Percentiles rank a stretch among this genome's conserved stretches.
phyloP scores from a whole-genome alignment of 2,329 filamentous ascomycete genomes.

The Ophiostoma perfectum region DNA sequence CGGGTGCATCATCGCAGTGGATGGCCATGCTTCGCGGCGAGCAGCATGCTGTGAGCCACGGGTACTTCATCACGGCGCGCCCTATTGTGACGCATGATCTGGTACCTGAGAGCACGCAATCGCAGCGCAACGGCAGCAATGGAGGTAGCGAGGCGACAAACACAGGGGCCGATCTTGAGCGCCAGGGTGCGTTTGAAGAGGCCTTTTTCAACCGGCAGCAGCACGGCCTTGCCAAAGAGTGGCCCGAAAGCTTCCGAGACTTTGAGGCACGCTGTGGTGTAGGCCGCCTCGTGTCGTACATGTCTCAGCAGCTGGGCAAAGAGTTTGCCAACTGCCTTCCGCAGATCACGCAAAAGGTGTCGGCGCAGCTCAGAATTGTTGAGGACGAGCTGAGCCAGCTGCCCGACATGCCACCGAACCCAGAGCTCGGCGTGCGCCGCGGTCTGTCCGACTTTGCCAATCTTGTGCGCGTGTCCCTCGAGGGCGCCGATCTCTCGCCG shows the following conservation, averaged over 20 bases:
- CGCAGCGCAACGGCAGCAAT: conserved; percentile 15
- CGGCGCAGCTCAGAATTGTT: conserved; percentile 46
- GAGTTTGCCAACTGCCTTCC: conserved; percentile 46
- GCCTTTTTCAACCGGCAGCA: conserved; percentile 42
- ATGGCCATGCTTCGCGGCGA: conserved; percentile 56
- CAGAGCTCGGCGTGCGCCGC: conserved; percentile 59
- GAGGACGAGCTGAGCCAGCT: conserved; percentile 51
- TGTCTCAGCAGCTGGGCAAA: conserved; percentile 49
- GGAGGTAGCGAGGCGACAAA: background rate
- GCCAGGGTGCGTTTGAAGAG: conserved; percentile 49
- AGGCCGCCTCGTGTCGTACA: conserved; percentile 46
- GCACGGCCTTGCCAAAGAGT: conserved; percentile 34
- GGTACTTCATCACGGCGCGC: conserved; percentile 72
- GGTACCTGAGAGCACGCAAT: conserved; percentile 15
- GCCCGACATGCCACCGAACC: conserved; percentile 63
- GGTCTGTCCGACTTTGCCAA: conserved; percentile 55
- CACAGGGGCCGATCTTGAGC: conserved; percentile 44
- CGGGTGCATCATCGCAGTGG: conserved; percentile 51
- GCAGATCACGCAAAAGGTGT: conserved; percentile 48
- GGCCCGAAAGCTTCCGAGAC: conserved; percentile 45
- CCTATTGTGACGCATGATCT: conserved; percentile 37
- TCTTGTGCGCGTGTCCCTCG: conserved; percentile 47
- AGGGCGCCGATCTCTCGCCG: conserved; percentile 41
- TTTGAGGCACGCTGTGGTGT: conserved; percentile 50
- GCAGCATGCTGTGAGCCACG: conserved; percentile 61